Conservation (phyloP, 768 basidiomycete genomes). For the Kwoniella europaea region DNA sequence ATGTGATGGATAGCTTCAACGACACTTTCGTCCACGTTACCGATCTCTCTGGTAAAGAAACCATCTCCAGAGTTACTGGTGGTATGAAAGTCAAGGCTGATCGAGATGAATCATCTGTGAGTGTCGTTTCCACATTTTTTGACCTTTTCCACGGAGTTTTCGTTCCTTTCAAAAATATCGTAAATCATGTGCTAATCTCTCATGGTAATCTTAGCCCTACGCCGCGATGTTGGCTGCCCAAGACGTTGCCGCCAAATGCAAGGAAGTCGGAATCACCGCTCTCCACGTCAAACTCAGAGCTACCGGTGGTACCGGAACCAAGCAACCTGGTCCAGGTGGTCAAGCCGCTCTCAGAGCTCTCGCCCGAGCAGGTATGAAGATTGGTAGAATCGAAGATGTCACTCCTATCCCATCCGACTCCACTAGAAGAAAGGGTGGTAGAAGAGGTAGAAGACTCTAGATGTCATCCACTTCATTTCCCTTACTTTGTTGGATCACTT, state of each 20-base stretch:
- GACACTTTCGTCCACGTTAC: conserved; percentile 99
- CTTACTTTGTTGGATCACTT: conserved; percentile 6
- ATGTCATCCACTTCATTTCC: conserved; percentile 10
- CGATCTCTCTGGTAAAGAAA: conserved; percentile 98
- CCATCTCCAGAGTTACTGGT: conserved; percentile 97
- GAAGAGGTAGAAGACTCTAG: conserved; percentile 91
- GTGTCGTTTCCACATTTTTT: conserved; percentile 15
- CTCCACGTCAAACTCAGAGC: conserved; percentile 99
- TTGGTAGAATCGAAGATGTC: conserved; percentile 97
- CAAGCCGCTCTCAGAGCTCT: conserved; percentile 97
- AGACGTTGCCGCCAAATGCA: conserved; percentile 93
- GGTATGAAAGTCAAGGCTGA: conserved; percentile 99
- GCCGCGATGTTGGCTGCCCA: conserved; percentile 98
- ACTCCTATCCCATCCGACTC: conserved; percentile 97
- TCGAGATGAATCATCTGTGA: conserved; percentile 96
- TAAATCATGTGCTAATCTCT: too few relatives aligned
- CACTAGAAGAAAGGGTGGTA: conserved; percentile 99
- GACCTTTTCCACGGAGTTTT: too few relatives aligned
- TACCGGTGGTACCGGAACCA: conserved; percentile 96
- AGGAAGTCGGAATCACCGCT: conserved; percentile 97
- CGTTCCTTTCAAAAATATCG: too few relatives aligned
- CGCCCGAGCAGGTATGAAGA: conserved; percentile 96
- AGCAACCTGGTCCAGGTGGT: conserved; percentile 97
- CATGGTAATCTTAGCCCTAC: conserved; percentile 46
- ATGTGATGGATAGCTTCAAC: conserved; percentile 72